These are phyloP conservation scores for Psilocybe sp. DNA, from an alignment of 768 basidiomycete genomes.

Conservation along the genomic window DNA sequence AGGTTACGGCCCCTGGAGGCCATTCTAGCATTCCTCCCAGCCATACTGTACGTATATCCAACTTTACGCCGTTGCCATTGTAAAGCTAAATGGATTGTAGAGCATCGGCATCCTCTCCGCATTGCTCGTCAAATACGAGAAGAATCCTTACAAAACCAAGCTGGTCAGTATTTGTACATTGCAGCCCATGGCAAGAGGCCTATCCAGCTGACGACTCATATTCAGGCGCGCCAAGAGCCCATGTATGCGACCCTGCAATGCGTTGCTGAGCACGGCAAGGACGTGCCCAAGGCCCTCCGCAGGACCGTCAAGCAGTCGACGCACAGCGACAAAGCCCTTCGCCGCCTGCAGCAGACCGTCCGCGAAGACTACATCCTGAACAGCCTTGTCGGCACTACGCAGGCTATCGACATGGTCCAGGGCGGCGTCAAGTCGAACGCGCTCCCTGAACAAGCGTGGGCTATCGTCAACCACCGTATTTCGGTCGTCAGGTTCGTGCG, in stretches of 20 bases:
- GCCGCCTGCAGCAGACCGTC: conserved; percentile 45
- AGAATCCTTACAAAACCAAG: conserved; percentile 51
- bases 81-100: conserved; percentile 29
- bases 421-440: conserved; percentile 77
- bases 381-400: conserved; percentile 64
- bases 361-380: conserved; percentile 36
- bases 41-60: conserved; percentile 57
- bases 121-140: conserved; percentile 66
- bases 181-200: too few relatives aligned
- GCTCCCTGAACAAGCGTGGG: conserved; percentile 70
- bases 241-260: conserved; percentile 65
- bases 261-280: conserved; percentile 56
- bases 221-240: conserved; percentile 52
- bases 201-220: neutral
- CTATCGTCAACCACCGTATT: conserved; percentile 72
- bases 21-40: conserved; percentile 83
- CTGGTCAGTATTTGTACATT: conserved; percentile 36
- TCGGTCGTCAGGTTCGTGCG: conserved; percentile 49
- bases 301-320: conserved; percentile 44
- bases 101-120: conserved; percentile 80
- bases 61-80: neutral
- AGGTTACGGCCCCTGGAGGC: conserved; percentile 70
- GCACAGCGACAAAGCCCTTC: conserved; percentile 49
- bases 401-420: conserved; percentile 71
- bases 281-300: conserved; percentile 46